Evolutionary conservation across 352 stramenopile species (phyloP), one percentile per base, ranked within the genome.

Genomic region (Phytophthora uliginosa): DNA sequence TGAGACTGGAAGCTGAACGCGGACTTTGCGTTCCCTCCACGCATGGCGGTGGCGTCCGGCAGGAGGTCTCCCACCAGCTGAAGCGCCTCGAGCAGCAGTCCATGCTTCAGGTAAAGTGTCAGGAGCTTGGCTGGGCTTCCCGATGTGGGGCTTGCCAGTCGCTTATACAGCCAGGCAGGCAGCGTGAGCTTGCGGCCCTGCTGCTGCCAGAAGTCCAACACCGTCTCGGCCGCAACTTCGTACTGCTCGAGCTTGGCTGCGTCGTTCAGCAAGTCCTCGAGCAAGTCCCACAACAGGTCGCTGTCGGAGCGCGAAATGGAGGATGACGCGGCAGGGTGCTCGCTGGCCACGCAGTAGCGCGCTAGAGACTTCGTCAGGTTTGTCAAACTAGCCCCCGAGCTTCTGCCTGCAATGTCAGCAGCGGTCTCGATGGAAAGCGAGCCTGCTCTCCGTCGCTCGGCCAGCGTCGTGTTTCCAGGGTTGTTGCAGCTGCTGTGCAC

Each of bases 281-380:
- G 73, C 24, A 91, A 51, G 28, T 84, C 82, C 86, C 86, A 93
- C 22, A 86, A 77, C 50, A 91, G 66, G 31, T 81, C 79, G 59
- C 56, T 84, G 55, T 69, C 77, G 4, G 26, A 72, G 48, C 63
- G 56, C 17, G 74, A 66, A 12, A 84, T 74, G 1, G 74, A 78
- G 5, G 68, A 66, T 6, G 70, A 55, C 18, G 24, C 45, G 22
- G 50, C 34, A 48, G 70, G 52, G 20, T 87, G 73, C 33, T 82
- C 79, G 15, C 78, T 87, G 1, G 83, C 74, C 33, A 91, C 85
- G 24, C 86, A 94, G 52, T 90, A 92, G 18, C 85, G 83, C 31
- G 84, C 76, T 17, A 94, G 62, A 7, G 85, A 95, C 59, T 86
- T 90, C 15, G 82, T 95, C 61, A 95, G 75, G 42, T 80, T 73